phyloP scores from a whole-genome alignment of 2,329 filamentous ascomycete species.

The Graphilbum sp. region DNA sequence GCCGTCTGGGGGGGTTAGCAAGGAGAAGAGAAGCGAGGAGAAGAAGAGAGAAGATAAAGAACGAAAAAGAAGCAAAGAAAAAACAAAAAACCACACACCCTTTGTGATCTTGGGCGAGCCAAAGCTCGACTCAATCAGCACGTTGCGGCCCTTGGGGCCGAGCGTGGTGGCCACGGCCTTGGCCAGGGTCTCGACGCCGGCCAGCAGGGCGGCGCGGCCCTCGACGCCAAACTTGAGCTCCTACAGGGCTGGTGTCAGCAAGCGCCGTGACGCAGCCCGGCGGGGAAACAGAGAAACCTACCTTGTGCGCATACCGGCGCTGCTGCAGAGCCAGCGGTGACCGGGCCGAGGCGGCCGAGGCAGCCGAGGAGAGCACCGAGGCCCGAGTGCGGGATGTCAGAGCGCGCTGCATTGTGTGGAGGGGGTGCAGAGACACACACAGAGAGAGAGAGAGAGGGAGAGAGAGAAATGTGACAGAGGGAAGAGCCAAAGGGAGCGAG shows the following conservation, averaged over 20 bases:
- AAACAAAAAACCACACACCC: too few species aligned
- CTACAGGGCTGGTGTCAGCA: slow-evolving; percentile 26
- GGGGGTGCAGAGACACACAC: too few species aligned
- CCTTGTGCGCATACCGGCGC: slow-evolving; percentile 95
- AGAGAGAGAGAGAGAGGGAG: not conserved
- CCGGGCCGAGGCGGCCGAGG: slow-evolving; percentile 44
- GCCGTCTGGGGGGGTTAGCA: too few species aligned
- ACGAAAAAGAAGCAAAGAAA: too few species aligned
- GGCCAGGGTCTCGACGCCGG: slow-evolving; percentile 91
- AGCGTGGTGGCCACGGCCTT: slow-evolving; percentile 92
- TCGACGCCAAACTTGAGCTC: slow-evolving; percentile 98
- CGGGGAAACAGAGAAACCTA: slow-evolving; percentile 23
- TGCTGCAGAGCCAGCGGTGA: slow-evolving; percentile 57
- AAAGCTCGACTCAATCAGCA: slow-evolving; percentile 95
- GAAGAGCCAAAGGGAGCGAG: too few species aligned
- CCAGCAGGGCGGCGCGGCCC: slow-evolving; percentile 71
- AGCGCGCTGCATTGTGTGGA: slow-evolving; percentile 94
- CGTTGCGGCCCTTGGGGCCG: slow-evolving; percentile 95
- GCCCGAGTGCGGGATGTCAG: slow-evolving; percentile 67
- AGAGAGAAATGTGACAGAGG: not conserved
- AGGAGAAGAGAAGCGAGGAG: too few species aligned
- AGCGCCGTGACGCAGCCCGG: too few species aligned
- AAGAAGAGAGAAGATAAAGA: too few species aligned
- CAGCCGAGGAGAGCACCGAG: slow-evolving; percentile 54
- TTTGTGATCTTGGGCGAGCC: slow-evolving; percentile 99